Evolutionary conservation across 306 rosid species (phyloP).

Genomic region (Vigna nakashimae): DNA sequence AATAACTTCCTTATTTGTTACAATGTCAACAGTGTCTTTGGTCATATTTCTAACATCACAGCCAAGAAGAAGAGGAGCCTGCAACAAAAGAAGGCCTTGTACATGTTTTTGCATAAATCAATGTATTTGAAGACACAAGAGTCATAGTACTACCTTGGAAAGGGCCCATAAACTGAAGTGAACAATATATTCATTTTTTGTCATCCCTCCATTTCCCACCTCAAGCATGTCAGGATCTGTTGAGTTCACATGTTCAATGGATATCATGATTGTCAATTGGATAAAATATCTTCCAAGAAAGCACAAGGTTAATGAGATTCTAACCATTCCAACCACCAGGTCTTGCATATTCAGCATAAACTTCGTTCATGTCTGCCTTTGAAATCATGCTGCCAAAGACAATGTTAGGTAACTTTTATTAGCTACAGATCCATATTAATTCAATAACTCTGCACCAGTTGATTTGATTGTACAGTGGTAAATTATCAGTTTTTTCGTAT

Average conservation of each 20-base stretch:
- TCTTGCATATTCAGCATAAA: slow-evolving; percentile 77
- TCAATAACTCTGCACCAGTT: neutral
- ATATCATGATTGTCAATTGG: slow-evolving; percentile 5
- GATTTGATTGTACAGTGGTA: no score
- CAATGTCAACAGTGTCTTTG: slow-evolving; percentile 69
- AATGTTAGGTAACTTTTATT: slow-evolving; percentile 2
- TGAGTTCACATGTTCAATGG: slow-evolving; percentile 23
- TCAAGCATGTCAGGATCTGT: slow-evolving; percentile 99
- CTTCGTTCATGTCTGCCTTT: slow-evolving; percentile 82
- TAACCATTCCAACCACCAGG: slow-evolving; percentile 99
- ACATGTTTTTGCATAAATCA: slow-evolving; percentile 1
- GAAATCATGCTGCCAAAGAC: slow-evolving; percentile 74
- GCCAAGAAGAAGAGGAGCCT: slow-evolving; percentile 99
- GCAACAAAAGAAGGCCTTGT: slow-evolving; percentile 36
- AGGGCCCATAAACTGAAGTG: slow-evolving; percentile 97
- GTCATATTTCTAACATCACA: slow-evolving; percentile 84
- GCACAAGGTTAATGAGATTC: slow-evolving; percentile 26
- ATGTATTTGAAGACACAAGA: slow-evolving; percentile 19
- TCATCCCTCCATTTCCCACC: slow-evolving; percentile 98
- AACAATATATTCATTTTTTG: slow-evolving; percentile 77
- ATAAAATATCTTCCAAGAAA: neutral
- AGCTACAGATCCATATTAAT: neutral
- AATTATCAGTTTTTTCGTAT: no score
- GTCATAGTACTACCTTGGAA: slow-evolving; percentile 69
- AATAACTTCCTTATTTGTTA: slow-evolving; percentile 78